Evolutionary conservation across 306 rosid species (phyloP).

Genomic region (Canavalia ensiformis): DNA sequence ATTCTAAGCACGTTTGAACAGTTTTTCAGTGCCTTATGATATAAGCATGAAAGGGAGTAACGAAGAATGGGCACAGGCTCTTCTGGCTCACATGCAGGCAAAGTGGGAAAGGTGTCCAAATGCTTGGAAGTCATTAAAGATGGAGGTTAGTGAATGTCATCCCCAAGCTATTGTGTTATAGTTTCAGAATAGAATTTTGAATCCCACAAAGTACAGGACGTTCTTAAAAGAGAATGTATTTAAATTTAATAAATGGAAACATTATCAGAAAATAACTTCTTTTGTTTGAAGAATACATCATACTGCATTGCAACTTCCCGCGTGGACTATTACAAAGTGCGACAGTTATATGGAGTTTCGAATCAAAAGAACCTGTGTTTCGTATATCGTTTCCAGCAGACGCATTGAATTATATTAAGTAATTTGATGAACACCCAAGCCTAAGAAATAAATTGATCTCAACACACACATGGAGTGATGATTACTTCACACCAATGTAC

Average conservation of each 20-base stretch:
- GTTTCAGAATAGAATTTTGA: constrained; percentile 13
- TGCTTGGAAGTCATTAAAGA: constrained; percentile 73
- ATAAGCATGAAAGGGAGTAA: constrained; percentile 78
- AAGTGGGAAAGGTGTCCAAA: constrained; percentile 77
- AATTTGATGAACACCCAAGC: neutral
- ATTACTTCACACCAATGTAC: neutral
- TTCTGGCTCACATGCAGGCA: constrained; percentile 64
- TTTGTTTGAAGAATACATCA: constrained; percentile 11
- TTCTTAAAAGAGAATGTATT: constrained; percentile 2
- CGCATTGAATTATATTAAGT: neutral
- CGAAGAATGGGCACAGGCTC: constrained; percentile 79
- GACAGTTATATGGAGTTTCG: neutral
- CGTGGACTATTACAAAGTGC: neutral
- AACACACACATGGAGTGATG: neutral
- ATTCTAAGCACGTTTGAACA: constrained; percentile 50
- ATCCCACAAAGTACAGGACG: neutral
- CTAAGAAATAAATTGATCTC: neutral
- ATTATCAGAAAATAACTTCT: neutral
- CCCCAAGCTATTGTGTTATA: constrained; percentile 86
- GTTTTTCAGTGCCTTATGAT: constrained; percentile 85
- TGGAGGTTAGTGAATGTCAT: constrained; percentile 77
- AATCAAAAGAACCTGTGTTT: neutral
- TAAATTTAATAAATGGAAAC: constrained; percentile 5
- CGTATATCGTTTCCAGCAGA: neutral
- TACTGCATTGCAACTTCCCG: neutral